Evolutionary conservation across 495 filamentous ascomycete genomes (phyloP).

Genomic region (Daldinia childiae): DNA sequence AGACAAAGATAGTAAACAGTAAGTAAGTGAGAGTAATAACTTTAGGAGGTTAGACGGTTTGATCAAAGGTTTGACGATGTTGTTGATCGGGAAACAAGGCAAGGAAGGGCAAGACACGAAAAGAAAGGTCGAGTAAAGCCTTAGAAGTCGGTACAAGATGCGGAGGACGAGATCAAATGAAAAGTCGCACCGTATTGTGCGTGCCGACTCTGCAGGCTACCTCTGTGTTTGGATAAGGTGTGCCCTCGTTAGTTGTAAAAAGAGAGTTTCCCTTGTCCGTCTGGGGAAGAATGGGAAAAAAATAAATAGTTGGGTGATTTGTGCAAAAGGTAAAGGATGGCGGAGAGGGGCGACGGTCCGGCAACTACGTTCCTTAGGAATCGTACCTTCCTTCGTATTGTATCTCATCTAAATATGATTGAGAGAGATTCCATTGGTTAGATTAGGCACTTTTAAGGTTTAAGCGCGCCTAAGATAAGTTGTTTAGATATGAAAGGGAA

Average conservation of each 20-base stretch:
- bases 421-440: background rate
- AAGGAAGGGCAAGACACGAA: constrained; percentile 12
- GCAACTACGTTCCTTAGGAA: background rate
- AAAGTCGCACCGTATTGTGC: constrained; percentile 28
- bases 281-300: constrained; percentile 5
- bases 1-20: constrained; percentile 3
- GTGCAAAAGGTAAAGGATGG: constrained; percentile 10
- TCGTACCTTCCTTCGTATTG: background rate
- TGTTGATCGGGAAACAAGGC: constrained; percentile 8
- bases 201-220: constrained; percentile 25
- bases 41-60: background rate
- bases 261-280: constrained; percentile 13
- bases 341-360: background rate
- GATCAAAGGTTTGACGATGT: constrained; percentile 9
- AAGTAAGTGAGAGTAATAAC: constrained; percentile 5
- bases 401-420: background rate
- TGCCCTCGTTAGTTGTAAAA: constrained; percentile 19
- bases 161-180: constrained; percentile 31
- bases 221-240: background rate
- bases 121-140: constrained; percentile 7
- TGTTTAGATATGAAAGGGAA: background rate
- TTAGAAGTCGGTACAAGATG: constrained; percentile 1
- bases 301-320: background rate
- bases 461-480: background rate
- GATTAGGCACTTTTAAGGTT: background rate